A percentile compares a stretch with the other conserved stretches of the same genome.
Conservation (phyloP, 495 filamentous ascomycete genomes). For the Apodospora peruviana region DNA sequence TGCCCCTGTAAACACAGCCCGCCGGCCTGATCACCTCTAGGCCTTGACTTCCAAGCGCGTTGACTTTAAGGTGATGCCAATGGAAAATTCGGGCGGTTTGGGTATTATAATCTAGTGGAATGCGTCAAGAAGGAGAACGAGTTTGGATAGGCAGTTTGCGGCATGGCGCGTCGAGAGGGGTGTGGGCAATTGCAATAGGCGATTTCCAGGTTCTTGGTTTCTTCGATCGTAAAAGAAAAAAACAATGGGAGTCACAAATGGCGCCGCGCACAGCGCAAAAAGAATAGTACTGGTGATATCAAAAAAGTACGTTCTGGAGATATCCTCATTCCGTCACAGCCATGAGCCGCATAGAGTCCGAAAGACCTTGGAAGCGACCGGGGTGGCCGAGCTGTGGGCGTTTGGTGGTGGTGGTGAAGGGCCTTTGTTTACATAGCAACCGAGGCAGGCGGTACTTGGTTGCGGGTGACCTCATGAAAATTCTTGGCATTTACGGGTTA, state of each 20-base stretch:
- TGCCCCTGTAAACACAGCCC: not conserved
- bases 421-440: not conserved
- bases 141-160: too few relatives aligned
- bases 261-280: conserved; percentile 9
- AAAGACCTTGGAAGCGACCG: not conserved
- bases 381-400: not conserved
- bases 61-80: too few relatives aligned
- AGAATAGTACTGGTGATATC: not conserved
- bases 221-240: too few relatives aligned
- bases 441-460: not conserved
- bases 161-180: too few relatives aligned
- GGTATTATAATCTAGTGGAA: too few relatives aligned
- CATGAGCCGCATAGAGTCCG: conserved; percentile 1
- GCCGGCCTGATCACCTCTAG: too few relatives aligned
- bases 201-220: too few relatives aligned
- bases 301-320: conserved; percentile 1
- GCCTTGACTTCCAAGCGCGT: too few relatives aligned
- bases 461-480: not conserved
- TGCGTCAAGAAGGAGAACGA: too few relatives aligned
- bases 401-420: not conserved
- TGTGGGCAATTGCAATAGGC: too few relatives aligned
- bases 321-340: conserved; percentile 4
- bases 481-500: too few relatives aligned
- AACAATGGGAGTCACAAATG: not conserved
- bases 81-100: too few relatives aligned